A percentile compares a stretch with the other conserved stretches of the same genome.
Conservation (phyloP, 1,139 yeast genomes). For the Yamadazyma diospyri region DNA sequence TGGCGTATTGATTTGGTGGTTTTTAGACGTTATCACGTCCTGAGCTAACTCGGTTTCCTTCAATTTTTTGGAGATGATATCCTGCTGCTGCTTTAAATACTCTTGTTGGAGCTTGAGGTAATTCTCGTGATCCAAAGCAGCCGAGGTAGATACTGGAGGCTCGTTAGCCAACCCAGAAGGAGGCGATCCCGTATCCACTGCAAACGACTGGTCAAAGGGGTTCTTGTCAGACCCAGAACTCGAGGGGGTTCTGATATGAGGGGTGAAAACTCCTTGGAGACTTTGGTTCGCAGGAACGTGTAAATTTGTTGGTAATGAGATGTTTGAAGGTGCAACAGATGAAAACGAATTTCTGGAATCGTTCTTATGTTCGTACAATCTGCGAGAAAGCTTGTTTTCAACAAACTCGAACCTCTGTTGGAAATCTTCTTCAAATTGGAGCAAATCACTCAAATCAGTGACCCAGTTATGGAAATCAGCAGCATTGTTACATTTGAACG, state of each 20-base stretch:
- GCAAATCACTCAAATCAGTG: constrained; percentile 37
- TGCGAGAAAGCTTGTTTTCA: constrained; percentile 19
- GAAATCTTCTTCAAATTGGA: constrained; percentile 35
- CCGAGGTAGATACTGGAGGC: constrained; percentile 2
- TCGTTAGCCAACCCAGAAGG: constrained; percentile 1
- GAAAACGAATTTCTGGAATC: constrained; percentile 1
- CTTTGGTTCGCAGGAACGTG: no score
- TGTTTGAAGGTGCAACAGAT: not conserved
- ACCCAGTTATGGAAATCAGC: constrained; percentile 36
- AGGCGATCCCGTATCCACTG: not conserved
- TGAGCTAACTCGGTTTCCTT: constrained; percentile 12
- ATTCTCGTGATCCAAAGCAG: constrained; percentile 26
- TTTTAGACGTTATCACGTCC: not conserved
- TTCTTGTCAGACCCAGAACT: constrained; percentile 26
- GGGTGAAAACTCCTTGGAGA: constrained; percentile 35
- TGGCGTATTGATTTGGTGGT: not conserved
- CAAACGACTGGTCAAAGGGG: constrained; percentile 38
- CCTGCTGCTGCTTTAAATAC: constrained; percentile 37
- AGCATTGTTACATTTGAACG: constrained; percentile 36
- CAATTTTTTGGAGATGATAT: constrained; percentile 25
- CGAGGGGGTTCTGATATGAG: constrained; percentile 34
- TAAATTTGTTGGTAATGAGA: constrained; percentile 3
- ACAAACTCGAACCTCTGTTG: constrained; percentile 33
- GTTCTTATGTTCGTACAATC: constrained; percentile 6
- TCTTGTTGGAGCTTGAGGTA: constrained; percentile 40